A percentile compares a stretch with the other conserved stretches of the same genome.
phyloP scores from a whole-genome alignment of 129 eudicot species.

The Flaveria trinervia region DNA sequence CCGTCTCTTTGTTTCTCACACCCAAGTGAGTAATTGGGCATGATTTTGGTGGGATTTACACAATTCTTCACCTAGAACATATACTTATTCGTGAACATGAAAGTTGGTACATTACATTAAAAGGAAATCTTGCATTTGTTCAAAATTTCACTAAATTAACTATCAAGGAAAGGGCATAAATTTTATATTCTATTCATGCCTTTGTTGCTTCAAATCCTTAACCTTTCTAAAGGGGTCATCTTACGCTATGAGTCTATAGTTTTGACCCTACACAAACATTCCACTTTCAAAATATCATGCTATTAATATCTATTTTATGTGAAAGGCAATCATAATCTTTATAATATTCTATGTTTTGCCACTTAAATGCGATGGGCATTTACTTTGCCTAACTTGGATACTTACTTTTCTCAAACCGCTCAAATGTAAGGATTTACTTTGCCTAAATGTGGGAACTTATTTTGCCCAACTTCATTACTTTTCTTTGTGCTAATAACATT shows the following conservation, averaged over 20 bases:
- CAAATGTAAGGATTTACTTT: not conserved
- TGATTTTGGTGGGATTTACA: not conserved
- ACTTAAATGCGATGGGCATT: not conserved
- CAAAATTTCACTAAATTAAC: not conserved
- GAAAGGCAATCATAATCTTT: not conserved
- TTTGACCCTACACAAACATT: not conserved
- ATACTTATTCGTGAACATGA: not conserved
- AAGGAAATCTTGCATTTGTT: not conserved
- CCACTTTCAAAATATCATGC: conserved; percentile 11
- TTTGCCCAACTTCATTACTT: not conserved
- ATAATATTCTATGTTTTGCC: not conserved
- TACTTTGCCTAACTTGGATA: not conserved
- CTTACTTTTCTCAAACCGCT: not conserved
- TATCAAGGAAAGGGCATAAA: not conserved
- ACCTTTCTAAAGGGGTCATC: not conserved
- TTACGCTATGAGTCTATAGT: not conserved
- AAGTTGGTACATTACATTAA: not conserved
- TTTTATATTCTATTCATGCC: not conserved
- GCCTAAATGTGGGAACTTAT: not conserved
- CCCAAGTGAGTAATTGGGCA: not conserved
- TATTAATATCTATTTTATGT: not conserved
- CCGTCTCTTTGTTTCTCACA: not conserved
- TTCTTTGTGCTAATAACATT: not conserved
- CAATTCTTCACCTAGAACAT: not conserved
- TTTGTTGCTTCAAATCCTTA: not conserved